phyloP scores from a whole-genome alignment of 108 stramenopile species.

The Fistulifera pelliculosa region DNA sequence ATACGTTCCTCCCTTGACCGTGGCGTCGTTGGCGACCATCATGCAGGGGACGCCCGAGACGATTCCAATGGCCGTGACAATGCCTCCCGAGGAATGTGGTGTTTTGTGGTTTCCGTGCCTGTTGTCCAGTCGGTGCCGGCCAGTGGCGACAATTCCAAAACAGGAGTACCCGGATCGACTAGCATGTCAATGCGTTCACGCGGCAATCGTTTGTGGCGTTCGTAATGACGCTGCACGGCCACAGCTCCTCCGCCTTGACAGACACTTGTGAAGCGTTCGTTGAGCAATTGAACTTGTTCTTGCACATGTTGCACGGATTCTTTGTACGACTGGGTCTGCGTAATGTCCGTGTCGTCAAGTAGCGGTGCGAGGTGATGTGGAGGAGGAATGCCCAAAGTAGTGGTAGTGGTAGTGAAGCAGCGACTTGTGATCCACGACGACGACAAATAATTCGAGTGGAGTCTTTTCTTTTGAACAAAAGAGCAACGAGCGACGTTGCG shows the following conservation, averaged over 20 bases:
- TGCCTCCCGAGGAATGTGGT: constrained; percentile 86
- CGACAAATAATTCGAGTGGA: too few relatives aligned
- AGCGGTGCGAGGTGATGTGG: too few relatives aligned
- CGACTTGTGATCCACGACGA: too few relatives aligned
- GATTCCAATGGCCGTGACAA: constrained; percentile 93
- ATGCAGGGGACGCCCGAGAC: constrained; percentile 85
- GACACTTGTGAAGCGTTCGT: constrained; percentile 16
- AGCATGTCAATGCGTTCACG: constrained; percentile 89
- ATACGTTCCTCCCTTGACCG: constrained; percentile 98
- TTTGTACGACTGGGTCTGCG: constrained; percentile 6
- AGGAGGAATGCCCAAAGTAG: too few relatives aligned
- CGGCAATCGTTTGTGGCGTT: constrained; percentile 84
- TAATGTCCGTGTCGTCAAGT: too few relatives aligned
- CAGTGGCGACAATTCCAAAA: constrained; percentile 90
- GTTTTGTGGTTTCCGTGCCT: constrained; percentile 28
- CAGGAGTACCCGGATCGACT: constrained; percentile 88
- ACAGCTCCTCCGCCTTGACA: constrained; percentile 42
- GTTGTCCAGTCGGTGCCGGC: constrained; percentile 58
- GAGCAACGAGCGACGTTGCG: too few relatives aligned
- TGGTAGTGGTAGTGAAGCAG: too few relatives aligned
- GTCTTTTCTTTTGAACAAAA: too few relatives aligned
- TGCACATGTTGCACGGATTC: constrained; percentile 27
- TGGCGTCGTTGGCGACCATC: constrained; percentile 99
- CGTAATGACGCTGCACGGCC: constrained; percentile 67
- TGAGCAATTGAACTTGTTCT: constrained; percentile 22